phyloP scores from a whole-genome alignment of 2,329 filamentous ascomycete species.

The Aureobasidium mangrovei region DNA sequence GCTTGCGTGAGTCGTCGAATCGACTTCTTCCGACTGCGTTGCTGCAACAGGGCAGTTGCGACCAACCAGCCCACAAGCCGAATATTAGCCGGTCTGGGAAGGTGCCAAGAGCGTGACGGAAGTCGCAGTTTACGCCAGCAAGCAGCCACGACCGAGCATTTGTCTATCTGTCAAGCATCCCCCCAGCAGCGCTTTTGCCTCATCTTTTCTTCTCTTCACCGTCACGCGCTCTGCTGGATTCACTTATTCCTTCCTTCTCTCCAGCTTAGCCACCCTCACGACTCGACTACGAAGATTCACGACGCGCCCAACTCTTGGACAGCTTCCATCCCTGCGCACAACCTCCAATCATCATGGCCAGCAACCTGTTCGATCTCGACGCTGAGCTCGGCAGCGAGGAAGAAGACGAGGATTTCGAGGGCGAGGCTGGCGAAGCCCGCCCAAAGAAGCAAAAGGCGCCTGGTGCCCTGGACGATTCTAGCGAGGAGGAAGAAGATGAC shows the following conservation, averaged over 20 bases:
- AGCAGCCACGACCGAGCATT: not conserved
- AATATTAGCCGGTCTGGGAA: not conserved
- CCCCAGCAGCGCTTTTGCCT: not conserved
- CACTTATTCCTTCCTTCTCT: not conserved
- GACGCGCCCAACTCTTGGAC: slow-evolving; percentile 1
- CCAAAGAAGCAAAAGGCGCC: slow-evolving; percentile 32
- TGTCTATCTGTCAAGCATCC: not conserved
- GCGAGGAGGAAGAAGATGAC: slow-evolving; percentile 82
- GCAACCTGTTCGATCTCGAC: slow-evolving; percentile 68
- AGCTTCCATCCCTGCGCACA: not conserved
- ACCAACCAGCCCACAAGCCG: not conserved
- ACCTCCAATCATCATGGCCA: slow-evolving; percentile 18
- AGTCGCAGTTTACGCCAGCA: slow-evolving; percentile 3
- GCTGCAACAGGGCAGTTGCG: not conserved
- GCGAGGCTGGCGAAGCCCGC: slow-evolving; percentile 57
- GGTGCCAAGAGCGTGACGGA: slow-evolving; percentile 9
- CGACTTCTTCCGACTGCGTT: not conserved
- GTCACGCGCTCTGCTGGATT: not conserved
- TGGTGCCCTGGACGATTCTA: slow-evolving; percentile 64
- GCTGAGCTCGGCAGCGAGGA: slow-evolving; percentile 72
- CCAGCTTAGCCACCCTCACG: not conserved
- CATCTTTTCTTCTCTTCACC: not conserved
- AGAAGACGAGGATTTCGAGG: slow-evolving; percentile 72
- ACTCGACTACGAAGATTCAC: not conserved
- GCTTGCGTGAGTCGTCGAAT: too few species aligned